A percentile compares a stretch with the other conserved stretches of the same genome.
phyloP scores from a whole-genome alignment of 108 stramenopile genomes.

The Stephanodiscus minutulus region DNA sequence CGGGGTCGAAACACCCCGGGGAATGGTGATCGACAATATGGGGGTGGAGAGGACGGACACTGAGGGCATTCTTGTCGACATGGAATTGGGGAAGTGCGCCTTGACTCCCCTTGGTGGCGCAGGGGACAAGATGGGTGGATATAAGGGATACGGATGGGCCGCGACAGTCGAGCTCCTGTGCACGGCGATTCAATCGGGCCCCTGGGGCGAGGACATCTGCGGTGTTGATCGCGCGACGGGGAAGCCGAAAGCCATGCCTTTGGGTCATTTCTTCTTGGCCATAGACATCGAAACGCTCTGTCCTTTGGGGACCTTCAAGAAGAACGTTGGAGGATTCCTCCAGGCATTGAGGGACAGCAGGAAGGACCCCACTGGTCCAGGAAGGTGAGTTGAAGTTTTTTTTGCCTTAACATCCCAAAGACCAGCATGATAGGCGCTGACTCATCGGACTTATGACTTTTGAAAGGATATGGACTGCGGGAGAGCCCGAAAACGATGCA shows the following conservation, averaged over 20 bases:
- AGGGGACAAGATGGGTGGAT: slow-evolving; percentile 69
- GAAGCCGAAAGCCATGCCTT: slow-evolving; percentile 66
- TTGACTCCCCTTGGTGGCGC: slow-evolving; percentile 70
- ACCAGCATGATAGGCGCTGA: not conserved
- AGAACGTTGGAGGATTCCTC: slow-evolving; percentile 54
- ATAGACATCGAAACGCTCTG: slow-evolving; percentile 68
- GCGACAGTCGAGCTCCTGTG: slow-evolving; percentile 66
- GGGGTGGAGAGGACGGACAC: slow-evolving; percentile 69
- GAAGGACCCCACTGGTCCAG: slow-evolving; percentile 59
- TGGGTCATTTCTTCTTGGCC: slow-evolving; percentile 74
- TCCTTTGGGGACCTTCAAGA: slow-evolving; percentile 62
- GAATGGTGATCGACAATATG: slow-evolving; percentile 61
- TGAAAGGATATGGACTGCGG: slow-evolving; percentile 68
- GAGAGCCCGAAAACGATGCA: slow-evolving; percentile 66
- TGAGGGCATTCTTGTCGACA: slow-evolving; percentile 64
- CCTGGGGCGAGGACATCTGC: slow-evolving; percentile 67
- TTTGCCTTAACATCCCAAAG: not conserved
- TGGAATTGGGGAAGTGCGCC: slow-evolving; percentile 69
- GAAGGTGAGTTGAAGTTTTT: slow-evolving; percentile 27
- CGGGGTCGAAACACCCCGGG: slow-evolving; percentile 58
- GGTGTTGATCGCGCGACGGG: slow-evolving; percentile 65
- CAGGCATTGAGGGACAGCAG: slow-evolving; percentile 55
- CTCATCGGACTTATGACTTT: not conserved
- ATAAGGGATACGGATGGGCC: slow-evolving; percentile 78
- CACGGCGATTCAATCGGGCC: slow-evolving; percentile 65